These are phyloP conservation scores for Amphirosellinia nigrospora DNA, from an alignment of 495 filamentous ascomycete genomes.

Conservation along the genomic window DNA sequence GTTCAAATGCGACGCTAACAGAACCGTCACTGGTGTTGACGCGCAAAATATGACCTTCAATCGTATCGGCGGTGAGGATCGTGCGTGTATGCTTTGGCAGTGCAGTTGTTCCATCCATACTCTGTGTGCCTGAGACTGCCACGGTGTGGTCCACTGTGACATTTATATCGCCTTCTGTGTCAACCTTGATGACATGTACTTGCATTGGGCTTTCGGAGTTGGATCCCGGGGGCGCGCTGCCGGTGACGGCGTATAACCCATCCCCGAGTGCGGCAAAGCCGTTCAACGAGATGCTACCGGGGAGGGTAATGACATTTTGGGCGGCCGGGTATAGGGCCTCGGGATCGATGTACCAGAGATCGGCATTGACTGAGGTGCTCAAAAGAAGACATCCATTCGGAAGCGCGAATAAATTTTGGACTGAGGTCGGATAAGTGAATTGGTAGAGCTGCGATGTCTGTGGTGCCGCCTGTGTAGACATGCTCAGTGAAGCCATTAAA, in stretches of 20 bases:
- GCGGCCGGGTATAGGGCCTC: slow-evolving; percentile 27
- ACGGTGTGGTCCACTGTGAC: slow-evolving; percentile 24
- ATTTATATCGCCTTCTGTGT: slow-evolving; percentile 21
- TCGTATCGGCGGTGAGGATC: slow-evolving; percentile 42
- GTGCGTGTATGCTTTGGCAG: slow-evolving; percentile 25
- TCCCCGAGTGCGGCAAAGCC: slow-evolving; percentile 40
- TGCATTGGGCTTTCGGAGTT: slow-evolving; percentile 25
- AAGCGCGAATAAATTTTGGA: slow-evolving; percentile 13
- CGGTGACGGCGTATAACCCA: slow-evolving; percentile 41
- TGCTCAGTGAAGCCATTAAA: slow-evolving; percentile 6
- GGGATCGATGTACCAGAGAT: slow-evolving; percentile 39
- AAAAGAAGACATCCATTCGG: slow-evolving; percentile 23
- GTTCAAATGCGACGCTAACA: slow-evolving; percentile 24
- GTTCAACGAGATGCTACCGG: slow-evolving; percentile 34
- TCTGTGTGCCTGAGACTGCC: slow-evolving; percentile 24
- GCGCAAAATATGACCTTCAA: slow-evolving; percentile 39
- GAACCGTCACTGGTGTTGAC: slow-evolving; percentile 28
- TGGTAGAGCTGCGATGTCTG: slow-evolving; percentile 19
- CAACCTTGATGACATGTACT: slow-evolving; percentile 31
- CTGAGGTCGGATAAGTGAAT: slow-evolving; percentile 24
- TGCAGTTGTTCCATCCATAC: slow-evolving; percentile 41
- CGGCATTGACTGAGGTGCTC: slow-evolving; percentile 41
- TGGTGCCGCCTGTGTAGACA: slow-evolving; percentile 4
- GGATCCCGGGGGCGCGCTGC: slow-evolving; percentile 29
- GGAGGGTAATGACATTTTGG: slow-evolving; percentile 39